Evolutionary conservation across 148 eudicot species (phyloP).

Genomic region (Pharnaceum exiguum): DNA sequence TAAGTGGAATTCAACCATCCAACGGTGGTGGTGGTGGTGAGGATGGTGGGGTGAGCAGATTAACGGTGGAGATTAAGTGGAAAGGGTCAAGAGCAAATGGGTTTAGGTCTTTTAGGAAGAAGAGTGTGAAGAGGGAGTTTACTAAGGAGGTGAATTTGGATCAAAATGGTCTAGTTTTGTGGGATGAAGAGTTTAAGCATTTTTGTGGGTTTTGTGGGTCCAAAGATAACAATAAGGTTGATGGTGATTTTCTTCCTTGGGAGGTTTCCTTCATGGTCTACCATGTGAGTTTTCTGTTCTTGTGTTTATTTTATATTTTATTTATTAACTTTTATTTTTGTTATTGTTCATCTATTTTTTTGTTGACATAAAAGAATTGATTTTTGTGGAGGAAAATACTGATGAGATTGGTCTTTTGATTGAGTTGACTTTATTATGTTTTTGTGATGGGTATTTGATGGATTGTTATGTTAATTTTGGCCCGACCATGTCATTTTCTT

Average conservation of each 20-base stretch:
- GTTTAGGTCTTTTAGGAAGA: constrained; percentile 41
- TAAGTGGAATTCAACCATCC: constrained; percentile 30
- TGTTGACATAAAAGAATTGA: neutral
- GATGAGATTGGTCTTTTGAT: neutral
- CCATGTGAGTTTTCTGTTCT: constrained; percentile 42
- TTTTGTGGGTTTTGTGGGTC: constrained; percentile 38
- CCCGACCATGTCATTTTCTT: too few species aligned
- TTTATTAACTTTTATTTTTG: neutral
- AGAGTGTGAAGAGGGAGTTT: constrained; percentile 38
- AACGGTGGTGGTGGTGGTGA: constrained; percentile 11
- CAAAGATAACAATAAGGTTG: constrained; percentile 33
- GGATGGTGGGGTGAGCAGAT: constrained; percentile 15
- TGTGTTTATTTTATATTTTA: neutral
- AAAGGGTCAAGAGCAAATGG: constrained; percentile 55
- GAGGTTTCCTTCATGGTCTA: constrained; percentile 41
- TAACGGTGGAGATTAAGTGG: constrained; percentile 71
- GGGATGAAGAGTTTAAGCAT: constrained; percentile 54
- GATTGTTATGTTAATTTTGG: too few species aligned
- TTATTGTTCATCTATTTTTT: neutral
- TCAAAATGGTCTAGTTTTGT: constrained; percentile 47
- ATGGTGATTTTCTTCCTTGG: constrained; percentile 50
- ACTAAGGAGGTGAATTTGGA: constrained; percentile 35
- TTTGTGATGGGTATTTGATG: too few species aligned
- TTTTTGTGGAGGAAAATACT: neutral
- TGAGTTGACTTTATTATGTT: constrained; percentile 3